phyloP scores from a whole-genome alignment of 1,284 basidiomycete species.

The Papiliotrema fonsecae region DNA sequence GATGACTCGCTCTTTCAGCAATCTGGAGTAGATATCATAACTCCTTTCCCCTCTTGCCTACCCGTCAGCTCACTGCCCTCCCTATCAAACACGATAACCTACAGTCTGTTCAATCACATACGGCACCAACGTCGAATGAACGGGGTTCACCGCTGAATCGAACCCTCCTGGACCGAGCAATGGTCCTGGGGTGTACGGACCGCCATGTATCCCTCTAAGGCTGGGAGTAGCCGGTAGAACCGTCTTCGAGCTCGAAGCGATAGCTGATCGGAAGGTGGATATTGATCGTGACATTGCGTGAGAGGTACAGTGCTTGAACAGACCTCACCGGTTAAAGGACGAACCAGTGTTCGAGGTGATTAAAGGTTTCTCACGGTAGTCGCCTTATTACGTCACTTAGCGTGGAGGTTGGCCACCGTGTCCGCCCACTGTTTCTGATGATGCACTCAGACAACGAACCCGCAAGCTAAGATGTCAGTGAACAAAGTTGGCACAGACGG shows the following conservation, averaged over 20 bases:
- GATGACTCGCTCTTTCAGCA: constrained; percentile 83
- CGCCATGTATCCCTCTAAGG: not conserved
- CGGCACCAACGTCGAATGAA: constrained; percentile 8
- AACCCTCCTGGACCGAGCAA: constrained; percentile 4
- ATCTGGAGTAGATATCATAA: constrained; percentile 89
- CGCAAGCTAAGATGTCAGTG: constrained; percentile 1
- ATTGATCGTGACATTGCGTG: not conserved
- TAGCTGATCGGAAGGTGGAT: not conserved
- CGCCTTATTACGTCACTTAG: no score
- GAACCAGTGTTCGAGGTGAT: no score
- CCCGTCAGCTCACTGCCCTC: constrained; percentile 3
- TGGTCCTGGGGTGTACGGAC: not conserved
- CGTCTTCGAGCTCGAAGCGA: not conserved
- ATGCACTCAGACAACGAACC: not conserved
- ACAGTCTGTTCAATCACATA: constrained; percentile 85
- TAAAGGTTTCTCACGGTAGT: no score
- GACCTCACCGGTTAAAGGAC: not conserved
- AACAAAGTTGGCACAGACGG: not conserved
- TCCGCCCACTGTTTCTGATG: no score
- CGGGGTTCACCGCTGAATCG: constrained; percentile 7
- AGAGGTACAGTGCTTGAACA: not conserved
- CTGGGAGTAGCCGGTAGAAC: not conserved
- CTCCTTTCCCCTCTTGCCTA: constrained; percentile 87
- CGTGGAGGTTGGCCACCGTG: no score
- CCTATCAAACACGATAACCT: constrained; percentile 22